phyloP scores from a whole-genome alignment of 2,329 filamentous ascomycete genomes.

The Apiospora marii region DNA sequence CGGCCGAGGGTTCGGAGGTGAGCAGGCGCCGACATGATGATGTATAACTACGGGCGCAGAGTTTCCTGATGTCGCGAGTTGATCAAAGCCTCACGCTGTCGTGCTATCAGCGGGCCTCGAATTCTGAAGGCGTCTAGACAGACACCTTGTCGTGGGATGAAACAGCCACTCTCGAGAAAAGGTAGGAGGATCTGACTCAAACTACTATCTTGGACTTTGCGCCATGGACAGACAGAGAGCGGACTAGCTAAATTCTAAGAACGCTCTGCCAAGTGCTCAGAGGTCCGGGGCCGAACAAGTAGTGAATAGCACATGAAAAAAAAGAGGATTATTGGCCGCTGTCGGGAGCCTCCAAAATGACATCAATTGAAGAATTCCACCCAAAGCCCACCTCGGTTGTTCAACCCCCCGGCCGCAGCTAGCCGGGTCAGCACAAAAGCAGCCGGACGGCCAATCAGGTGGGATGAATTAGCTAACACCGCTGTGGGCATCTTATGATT shows the following conservation, averaged over 20 bases:
- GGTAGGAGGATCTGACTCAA: slow-evolving; percentile 6
- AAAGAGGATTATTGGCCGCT: slow-evolving; percentile 13
- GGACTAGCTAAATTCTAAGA: slow-evolving; percentile 2
- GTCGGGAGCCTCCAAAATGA: slow-evolving; percentile 15
- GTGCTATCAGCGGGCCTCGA: neutral
- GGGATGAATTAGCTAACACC: slow-evolving; percentile 11
- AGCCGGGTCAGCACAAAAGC: slow-evolving; percentile 3
- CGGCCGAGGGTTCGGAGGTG: slow-evolving; percentile 39
- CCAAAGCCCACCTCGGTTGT: neutral
- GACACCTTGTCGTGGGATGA: slow-evolving; percentile 1
- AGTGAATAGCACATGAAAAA: slow-evolving; percentile 18
- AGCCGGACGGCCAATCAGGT: neutral
- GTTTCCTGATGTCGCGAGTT: neutral
- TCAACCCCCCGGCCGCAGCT: slow-evolving; percentile 12
- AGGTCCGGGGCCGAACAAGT: slow-evolving; percentile 2
- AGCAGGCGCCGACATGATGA: slow-evolving; percentile 40
- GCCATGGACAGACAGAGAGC: slow-evolving; percentile 1
- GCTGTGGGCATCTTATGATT: slow-evolving; percentile 13
- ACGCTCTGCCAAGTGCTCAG: slow-evolving; percentile 14
- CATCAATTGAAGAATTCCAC: slow-evolving; percentile 20
- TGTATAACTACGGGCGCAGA: slow-evolving; percentile 10
- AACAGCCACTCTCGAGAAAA: neutral
- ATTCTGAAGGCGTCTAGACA: neutral
- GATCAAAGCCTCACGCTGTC: neutral
- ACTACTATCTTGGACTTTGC: neutral